A percentile compares a stretch with the other conserved stretches of the same genome.
phyloP scores from a whole-genome alignment of 306 rosid species.

The Malus asiatica region DNA sequence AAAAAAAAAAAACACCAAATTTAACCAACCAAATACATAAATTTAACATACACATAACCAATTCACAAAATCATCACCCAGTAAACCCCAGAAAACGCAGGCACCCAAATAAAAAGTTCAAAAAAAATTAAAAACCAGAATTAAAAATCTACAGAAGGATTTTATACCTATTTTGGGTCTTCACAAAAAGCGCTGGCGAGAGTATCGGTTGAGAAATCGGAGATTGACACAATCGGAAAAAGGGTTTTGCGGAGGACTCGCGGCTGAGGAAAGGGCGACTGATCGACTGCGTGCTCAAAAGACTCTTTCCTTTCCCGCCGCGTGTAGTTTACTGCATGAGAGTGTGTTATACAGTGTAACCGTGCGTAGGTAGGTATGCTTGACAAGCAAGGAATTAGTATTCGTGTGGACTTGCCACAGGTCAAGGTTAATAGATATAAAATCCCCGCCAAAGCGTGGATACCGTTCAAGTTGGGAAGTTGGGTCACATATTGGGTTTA shows the following conservation, averaged over 20 bases:
- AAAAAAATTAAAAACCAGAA: neutral
- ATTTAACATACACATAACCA: neutral
- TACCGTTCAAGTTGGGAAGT: neutral
- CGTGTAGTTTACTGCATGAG: neutral
- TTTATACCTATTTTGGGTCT: neutral
- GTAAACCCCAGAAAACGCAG: neutral
- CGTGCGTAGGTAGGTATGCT: neutral
- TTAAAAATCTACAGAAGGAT: neutral
- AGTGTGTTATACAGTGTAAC: neutral
- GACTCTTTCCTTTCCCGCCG: neutral
- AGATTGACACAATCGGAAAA: neutral
- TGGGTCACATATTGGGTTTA: neutral
- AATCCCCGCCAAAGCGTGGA: neutral
- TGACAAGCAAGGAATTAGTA: neutral
- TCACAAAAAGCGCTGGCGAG: neutral
- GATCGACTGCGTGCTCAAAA: neutral
- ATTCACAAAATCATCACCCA: neutral
- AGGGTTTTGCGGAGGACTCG: neutral
- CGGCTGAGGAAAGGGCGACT: neutral
- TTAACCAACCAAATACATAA: neutral
- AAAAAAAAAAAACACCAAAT: neutral
- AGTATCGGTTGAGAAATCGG: neutral
- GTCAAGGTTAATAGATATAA: neutral
- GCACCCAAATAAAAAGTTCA: neutral
- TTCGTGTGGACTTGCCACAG: neutral